Evolutionary conservation across 2,329 filamentous ascomycete genomes (phyloP).

Genomic region (Pestalotiopsis sp.): DNA sequence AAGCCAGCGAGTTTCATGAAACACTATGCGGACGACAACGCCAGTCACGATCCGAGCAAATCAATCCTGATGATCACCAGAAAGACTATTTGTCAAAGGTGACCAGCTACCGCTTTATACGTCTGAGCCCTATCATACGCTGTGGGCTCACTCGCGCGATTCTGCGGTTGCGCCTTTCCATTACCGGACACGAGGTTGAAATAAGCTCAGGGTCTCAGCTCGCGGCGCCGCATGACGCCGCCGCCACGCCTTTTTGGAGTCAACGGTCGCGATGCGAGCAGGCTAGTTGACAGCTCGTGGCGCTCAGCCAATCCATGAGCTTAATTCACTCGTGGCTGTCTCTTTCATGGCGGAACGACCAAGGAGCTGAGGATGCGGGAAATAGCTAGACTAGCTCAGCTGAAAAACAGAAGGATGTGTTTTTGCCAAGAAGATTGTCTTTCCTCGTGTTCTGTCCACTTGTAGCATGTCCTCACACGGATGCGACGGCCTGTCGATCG

Average conservation of each 20-base stretch:
- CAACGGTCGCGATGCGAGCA: neutral
- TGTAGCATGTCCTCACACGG: neutral
- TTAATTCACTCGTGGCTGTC: neutral
- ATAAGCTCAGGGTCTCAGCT: conserved; percentile 5
- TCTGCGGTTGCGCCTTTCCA: neutral
- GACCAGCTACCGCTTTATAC: neutral
- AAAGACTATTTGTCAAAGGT: too few species aligned
- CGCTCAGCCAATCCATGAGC: neutral
- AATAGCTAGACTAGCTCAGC: neutral
- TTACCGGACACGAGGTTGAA: conserved; percentile 1
- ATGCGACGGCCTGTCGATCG: neutral
- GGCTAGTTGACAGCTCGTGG: neutral
- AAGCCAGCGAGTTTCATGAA: too few species aligned
- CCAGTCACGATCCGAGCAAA: too few species aligned
- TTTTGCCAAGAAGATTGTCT: neutral
- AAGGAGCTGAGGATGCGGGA: too few species aligned
- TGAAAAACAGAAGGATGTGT: neutral
- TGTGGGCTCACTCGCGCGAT: neutral
- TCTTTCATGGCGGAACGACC: too few species aligned
- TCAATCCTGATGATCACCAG: too few species aligned
- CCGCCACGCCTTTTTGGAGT: neutral
- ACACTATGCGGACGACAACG: too few species aligned
- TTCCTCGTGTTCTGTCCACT: neutral
- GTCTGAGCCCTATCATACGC: neutral
- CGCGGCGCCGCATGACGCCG: neutral